These are phyloP conservation scores for Chlamydomonas sphaeroides DNA, from an alignment of 139 green algal species.

Conservation along the genomic window DNA sequence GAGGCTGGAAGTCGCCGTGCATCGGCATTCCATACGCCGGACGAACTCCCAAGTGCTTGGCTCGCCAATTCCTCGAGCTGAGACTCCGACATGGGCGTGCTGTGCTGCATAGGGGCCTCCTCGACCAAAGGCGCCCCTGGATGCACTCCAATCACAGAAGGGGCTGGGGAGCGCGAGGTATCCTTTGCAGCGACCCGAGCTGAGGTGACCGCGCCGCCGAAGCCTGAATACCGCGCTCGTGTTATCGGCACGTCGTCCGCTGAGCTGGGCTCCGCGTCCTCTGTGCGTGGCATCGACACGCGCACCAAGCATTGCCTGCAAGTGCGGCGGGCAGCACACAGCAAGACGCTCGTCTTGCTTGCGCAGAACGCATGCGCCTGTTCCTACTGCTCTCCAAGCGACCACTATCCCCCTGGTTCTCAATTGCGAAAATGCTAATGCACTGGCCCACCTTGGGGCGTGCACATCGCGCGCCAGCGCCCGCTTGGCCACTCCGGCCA, in stretches of 20 bases:
- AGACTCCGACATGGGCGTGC: background rate
- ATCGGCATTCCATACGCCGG: slow-evolving; percentile 21
- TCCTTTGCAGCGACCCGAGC: slow-evolving; percentile 1
- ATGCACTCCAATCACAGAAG: background rate
- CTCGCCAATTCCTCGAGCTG: slow-evolving; percentile 11
- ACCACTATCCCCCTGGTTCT: too few species aligned
- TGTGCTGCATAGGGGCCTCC: background rate
- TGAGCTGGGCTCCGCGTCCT: slow-evolving; percentile 3
- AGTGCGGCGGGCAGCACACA: too few species aligned
- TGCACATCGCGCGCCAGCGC: too few species aligned
- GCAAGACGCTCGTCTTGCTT: too few species aligned
- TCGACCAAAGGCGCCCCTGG: background rate
- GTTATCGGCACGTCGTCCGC: slow-evolving; percentile 8
- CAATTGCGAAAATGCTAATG: too few species aligned
- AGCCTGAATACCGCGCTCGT: slow-evolving; percentile 5
- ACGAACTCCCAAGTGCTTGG: background rate
- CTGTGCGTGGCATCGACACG: background rate
- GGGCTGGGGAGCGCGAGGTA: background rate
- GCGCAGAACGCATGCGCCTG: too few species aligned
- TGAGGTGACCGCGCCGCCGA: slow-evolving; percentile 17
- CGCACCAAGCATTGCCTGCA: slow-evolving; percentile 17
- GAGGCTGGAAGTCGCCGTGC: background rate
- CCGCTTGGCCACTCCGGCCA: too few species aligned
- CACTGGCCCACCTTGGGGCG: too few species aligned
- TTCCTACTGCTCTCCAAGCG: too few species aligned